Percentiles rank a stretch among this genome's conserved stretches.
These are phyloP conservation scores for Peterozyma toletana DNA, from an alignment of 805 yeast species.

Conservation along the genomic window DNA sequence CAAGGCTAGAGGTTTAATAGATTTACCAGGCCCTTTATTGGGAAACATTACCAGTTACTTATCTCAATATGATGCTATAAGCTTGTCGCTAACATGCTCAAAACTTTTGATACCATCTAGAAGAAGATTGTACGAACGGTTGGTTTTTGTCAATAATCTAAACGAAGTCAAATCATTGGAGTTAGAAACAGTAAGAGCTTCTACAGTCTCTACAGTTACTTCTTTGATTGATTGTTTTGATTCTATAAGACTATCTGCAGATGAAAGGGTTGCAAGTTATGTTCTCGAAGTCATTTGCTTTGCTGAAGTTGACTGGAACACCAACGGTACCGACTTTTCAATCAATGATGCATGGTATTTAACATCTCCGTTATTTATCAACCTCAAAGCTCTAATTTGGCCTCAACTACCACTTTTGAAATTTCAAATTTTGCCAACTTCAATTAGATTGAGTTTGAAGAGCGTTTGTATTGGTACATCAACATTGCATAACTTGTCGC, in stretches of 20 bases:
- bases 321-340: background rate
- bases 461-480: constrained; percentile 5
- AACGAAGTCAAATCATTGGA: background rate
- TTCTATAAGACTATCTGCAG: constrained; percentile 7
- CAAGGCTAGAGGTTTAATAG: background rate
- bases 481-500: background rate
- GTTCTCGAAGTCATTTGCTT: constrained; percentile 8
- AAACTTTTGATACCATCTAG: background rate
- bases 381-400: constrained; percentile 7
- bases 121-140: background rate
- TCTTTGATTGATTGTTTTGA: constrained; percentile 4
- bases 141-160: constrained; percentile 4
- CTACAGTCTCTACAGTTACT: constrained; percentile 1
- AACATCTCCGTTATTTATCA: constrained; percentile 1
- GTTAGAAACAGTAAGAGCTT: background rate
- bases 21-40: background rate
- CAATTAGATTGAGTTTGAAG: constrained; percentile 2
- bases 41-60: background rate
- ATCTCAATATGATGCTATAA: background rate
- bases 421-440: constrained; percentile 1
- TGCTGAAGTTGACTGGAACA: constrained; percentile 5
- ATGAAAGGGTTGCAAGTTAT: background rate
- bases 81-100: background rate
- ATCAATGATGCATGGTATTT: constrained; percentile 10
- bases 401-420: constrained; percentile 8